These are phyloP conservation scores for Penicillium sp. DNA, from an alignment of 2,329 filamentous ascomycete species.

Conservation along the genomic window DNA sequence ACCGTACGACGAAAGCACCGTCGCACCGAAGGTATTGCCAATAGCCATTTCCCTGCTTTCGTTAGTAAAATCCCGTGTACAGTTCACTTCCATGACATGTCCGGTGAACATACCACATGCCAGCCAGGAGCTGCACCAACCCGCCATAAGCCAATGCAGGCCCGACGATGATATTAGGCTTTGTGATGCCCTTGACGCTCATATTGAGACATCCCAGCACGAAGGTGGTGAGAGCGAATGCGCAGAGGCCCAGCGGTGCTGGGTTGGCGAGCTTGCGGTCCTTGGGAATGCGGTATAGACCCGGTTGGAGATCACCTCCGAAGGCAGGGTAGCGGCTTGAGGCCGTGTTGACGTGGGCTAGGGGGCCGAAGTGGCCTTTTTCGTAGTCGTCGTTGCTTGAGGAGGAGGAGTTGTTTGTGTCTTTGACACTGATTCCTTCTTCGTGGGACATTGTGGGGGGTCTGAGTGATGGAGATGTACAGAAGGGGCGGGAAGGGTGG, in stretches of 20 bases:
- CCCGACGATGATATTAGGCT: slow-evolving; percentile 56
- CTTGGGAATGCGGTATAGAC: slow-evolving; percentile 52
- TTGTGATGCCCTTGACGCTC: slow-evolving; percentile 48
- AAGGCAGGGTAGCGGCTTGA: slow-evolving; percentile 47
- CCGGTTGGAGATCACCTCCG: slow-evolving; percentile 60
- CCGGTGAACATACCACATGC: slow-evolving; percentile 59
- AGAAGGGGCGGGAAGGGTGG: too few species aligned
- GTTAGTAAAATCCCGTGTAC: background rate
- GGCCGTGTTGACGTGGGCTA: slow-evolving; percentile 38
- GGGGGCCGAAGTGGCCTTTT: slow-evolving; percentile 28
- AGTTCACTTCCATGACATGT: background rate
- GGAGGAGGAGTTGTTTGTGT: slow-evolving; percentile 1
- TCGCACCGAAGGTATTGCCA: slow-evolving; percentile 71
- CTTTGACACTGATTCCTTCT: slow-evolving; percentile 5
- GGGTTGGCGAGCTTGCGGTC: slow-evolving; percentile 63
- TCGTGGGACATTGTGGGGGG: slow-evolving; percentile 1
- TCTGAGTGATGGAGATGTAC: background rate
- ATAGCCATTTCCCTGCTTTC: slow-evolving; percentile 63
- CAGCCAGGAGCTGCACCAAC: slow-evolving; percentile 63
- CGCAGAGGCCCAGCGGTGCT: slow-evolving; percentile 61
- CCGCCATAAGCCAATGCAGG: slow-evolving; percentile 63
- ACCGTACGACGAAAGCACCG: slow-evolving; percentile 65
- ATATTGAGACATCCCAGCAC: slow-evolving; percentile 65
- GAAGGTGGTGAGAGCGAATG: slow-evolving; percentile 70
- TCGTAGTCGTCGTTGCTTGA: slow-evolving; percentile 1